Conservation (phyloP, 371 early-diverging fungal species). For the Mortierella sp. region DNA sequence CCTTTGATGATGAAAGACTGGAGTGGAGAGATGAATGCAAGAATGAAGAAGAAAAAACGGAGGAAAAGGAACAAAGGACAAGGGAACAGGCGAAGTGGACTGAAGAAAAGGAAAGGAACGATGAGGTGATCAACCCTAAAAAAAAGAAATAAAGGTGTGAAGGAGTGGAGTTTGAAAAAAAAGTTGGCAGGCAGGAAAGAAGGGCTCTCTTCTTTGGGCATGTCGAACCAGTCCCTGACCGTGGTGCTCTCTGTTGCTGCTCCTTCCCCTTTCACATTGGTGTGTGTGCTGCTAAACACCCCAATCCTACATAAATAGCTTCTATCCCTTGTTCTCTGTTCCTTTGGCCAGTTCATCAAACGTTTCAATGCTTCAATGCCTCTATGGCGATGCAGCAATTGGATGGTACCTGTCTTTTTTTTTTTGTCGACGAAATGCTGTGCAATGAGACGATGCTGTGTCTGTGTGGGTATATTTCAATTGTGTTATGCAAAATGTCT, state of each 20-base stretch:
- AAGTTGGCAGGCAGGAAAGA: not conserved
- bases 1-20: not conserved
- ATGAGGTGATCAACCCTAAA: not conserved
- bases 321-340: not conserved
- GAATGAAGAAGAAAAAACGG: not conserved
- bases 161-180: not conserved
- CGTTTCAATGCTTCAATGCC: not conserved
- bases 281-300: not conserved
- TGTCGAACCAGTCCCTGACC: not conserved
- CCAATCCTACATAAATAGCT: conserved; percentile 1
- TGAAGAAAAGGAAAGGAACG: not conserved
- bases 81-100: not conserved
- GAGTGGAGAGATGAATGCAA: not conserved
- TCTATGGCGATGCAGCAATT: not conserved
- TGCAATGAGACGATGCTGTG: not conserved
- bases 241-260: not conserved
- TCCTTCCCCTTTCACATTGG: not conserved
- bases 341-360: too few relatives aligned
- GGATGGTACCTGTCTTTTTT: not conserved
- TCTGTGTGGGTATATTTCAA: not conserved
- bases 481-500: not conserved
- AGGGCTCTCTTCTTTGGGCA: conserved; percentile 4
- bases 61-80: not conserved
- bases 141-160: conserved; percentile 7
- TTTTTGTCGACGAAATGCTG: not conserved